Evolutionary conservation across 2,329 filamentous ascomycete genomes (phyloP), one percentile per base, ranked within the genome.

Genomic region (Phialemoniopsis sp.): DNA sequence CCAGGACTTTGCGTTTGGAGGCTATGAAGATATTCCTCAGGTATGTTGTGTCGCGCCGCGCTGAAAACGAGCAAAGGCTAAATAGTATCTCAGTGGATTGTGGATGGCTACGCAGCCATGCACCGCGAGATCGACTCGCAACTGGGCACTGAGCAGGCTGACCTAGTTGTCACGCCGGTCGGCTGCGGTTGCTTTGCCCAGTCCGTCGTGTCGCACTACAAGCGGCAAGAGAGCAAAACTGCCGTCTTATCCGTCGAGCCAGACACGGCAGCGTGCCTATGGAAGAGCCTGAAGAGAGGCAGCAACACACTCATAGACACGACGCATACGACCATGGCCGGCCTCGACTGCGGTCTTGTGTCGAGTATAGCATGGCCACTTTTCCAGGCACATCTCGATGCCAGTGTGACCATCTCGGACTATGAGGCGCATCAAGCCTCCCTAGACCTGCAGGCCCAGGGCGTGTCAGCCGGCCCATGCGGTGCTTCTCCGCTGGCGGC

Each of bases 81-180:
- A n/a, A 32, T 17, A 13, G 3, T n/a, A 28, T 13, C 13, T 12
- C 34, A 76, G 58, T 89, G 83, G 80, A 84, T 90, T 16, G 82
- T 89, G 0, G 80, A 91, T 44, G 87, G 87, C 0, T 93, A 91
- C 51, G 70, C 69, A 5, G 89, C 85, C 0, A 82, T 90, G 73
- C 65, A 90, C 45, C 56, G 61, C 4, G 87, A 93, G 53, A 66
- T 78, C 0, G 83, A 89, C 36, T 55, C 66, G 15, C 85, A 90
- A 52, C 53, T 83, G 9, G 53, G 67, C 0, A 58, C 61, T 0
- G 47, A 63, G 1, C 55, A 62, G 0, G 57, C 53, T 2, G 49
- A 73, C 65, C 60, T 78, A 9, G 70, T 81, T 21, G 57, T 91
- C 13, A 73, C 75, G 0, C 82, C 86, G 0, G 82, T 85, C 2